Evolutionary conservation across 768 basidiomycete species (phyloP).

Genomic region (Phlebiopsis gigantea): DNA sequence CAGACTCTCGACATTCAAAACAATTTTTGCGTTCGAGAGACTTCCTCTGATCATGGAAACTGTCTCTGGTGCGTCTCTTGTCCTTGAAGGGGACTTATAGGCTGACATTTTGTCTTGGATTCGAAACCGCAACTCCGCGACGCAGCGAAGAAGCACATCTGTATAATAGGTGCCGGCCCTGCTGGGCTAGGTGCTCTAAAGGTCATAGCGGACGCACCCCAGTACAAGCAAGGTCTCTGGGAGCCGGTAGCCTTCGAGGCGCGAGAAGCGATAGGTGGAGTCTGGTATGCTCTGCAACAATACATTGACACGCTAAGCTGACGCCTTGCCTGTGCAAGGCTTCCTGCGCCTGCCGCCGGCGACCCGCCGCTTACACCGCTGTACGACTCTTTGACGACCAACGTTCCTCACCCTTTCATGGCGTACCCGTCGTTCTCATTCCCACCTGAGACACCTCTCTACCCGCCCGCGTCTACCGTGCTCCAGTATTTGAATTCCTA

Average conservation of each 20-base stretch:
- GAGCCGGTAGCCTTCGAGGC: slow-evolving; percentile 56
- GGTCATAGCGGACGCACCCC: slow-evolving; percentile 50
- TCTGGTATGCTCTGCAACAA: slow-evolving; percentile 59
- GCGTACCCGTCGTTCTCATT: slow-evolving; percentile 57
- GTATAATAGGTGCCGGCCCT: slow-evolving; percentile 73
- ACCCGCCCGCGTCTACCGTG: slow-evolving; percentile 56
- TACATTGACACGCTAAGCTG: background rate
- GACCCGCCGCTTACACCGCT: slow-evolving; percentile 61
- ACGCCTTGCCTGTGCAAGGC: slow-evolving; percentile 28
- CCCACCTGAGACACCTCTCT: slow-evolving; percentile 60
- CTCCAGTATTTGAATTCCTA: slow-evolving; percentile 67
- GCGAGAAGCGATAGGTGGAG: slow-evolving; percentile 61
- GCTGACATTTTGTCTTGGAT: too few species aligned
- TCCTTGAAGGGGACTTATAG: too few species aligned
- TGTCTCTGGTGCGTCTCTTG: background rate
- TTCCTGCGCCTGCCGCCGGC: slow-evolving; percentile 45
- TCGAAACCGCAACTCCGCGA: background rate
- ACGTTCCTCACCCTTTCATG: slow-evolving; percentile 78
- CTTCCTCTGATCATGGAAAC: too few species aligned
- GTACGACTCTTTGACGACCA: slow-evolving; percentile 80
- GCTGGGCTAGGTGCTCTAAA: slow-evolving; percentile 71
- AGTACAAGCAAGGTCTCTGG: slow-evolving; percentile 59
- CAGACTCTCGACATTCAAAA: too few species aligned
- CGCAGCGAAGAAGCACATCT: slow-evolving; percentile 36
- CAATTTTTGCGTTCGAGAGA: too few species aligned